Percentiles rank a stretch among this genome's conserved stretches.
These are phyloP conservation scores for Rubus parviflorus DNA, from an alignment of 306 rosid species.

Conservation along the genomic window DNA sequence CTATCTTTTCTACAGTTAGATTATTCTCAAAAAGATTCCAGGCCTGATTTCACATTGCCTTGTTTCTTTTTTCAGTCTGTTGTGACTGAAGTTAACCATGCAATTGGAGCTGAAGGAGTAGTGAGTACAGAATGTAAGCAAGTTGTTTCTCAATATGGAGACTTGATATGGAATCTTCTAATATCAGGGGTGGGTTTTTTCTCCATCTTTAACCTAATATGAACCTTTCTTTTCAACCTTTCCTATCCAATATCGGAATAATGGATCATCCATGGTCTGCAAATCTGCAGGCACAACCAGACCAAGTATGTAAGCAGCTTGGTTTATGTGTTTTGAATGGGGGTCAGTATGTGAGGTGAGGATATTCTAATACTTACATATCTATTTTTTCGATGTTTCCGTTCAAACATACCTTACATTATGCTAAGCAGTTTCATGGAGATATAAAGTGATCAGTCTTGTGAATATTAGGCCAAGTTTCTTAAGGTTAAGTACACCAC, in stretches of 20 bases:
- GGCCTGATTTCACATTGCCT: not conserved
- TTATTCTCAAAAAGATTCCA: not conserved
- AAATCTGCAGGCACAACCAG: conserved; percentile 50
- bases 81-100: conserved; percentile 82
- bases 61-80: conserved; percentile 45
- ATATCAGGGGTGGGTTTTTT: conserved; percentile 56
- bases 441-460: not conserved
- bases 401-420: not conserved
- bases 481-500: not conserved
- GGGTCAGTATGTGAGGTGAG: conserved; percentile 49
- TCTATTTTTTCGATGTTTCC: conserved; percentile 1
- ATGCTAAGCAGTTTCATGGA: not conserved
- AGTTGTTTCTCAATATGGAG: conserved; percentile 71
- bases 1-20: conserved; percentile 2
- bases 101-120: conserved; percentile 92
- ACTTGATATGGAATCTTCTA: conserved; percentile 76
- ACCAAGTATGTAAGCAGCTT: conserved; percentile 54
- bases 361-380: not conserved
- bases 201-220: not conserved
- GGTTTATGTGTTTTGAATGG: conserved; percentile 52
- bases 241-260: conserved; percentile 14
- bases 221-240: not conserved
- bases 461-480: too few relatives aligned
- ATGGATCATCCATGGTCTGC: conserved; percentile 26
- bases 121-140: conserved; percentile 73